phyloP scores from a whole-genome alignment of 495 filamentous ascomycete genomes.

The Cenococcum geophilum region DNA sequence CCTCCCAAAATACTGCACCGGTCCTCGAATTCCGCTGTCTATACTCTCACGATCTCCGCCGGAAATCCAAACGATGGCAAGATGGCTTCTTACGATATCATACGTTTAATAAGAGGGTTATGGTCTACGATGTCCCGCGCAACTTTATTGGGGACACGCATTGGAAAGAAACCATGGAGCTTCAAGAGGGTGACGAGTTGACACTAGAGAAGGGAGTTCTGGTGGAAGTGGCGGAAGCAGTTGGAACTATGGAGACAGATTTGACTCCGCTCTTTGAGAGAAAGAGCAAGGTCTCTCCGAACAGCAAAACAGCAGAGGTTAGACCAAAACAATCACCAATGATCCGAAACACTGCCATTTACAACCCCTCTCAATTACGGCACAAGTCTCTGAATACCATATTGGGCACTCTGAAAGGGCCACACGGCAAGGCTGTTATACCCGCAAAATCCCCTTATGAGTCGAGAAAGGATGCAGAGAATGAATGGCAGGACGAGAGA shows the following conservation, averaged over 20 bases:
- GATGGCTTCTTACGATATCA: slow-evolving; percentile 85
- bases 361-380: slow-evolving; percentile 32
- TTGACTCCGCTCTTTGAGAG: slow-evolving; percentile 66
- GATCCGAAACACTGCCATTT: background rate
- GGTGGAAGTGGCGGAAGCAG: slow-evolving; percentile 69
- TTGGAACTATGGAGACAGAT: slow-evolving; percentile 69
- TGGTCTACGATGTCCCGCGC: slow-evolving; percentile 78
- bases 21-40: slow-evolving; percentile 78
- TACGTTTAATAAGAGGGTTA: slow-evolving; percentile 83
- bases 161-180: slow-evolving; percentile 59
- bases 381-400: slow-evolving; percentile 54
- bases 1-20: slow-evolving; percentile 52
- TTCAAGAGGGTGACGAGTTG: slow-evolving; percentile 75
- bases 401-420: slow-evolving; percentile 50
- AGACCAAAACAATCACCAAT: background rate
- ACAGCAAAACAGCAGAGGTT: background rate
- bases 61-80: slow-evolving; percentile 88
- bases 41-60: slow-evolving; percentile 74
- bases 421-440: slow-evolving; percentile 41
- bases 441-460: slow-evolving; percentile 48
- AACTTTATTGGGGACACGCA: slow-evolving; percentile 82
- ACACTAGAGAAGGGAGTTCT: slow-evolving; percentile 67
- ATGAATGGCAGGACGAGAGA: slow-evolving; percentile 33
- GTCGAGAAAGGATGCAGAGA: slow-evolving; percentile 35
- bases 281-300: slow-evolving; percentile 44